A percentile compares a stretch with the other conserved stretches of the same genome.
phyloP scores from a whole-genome alignment of 75 land plant species.

The Cupressus sempervirens region DNA sequence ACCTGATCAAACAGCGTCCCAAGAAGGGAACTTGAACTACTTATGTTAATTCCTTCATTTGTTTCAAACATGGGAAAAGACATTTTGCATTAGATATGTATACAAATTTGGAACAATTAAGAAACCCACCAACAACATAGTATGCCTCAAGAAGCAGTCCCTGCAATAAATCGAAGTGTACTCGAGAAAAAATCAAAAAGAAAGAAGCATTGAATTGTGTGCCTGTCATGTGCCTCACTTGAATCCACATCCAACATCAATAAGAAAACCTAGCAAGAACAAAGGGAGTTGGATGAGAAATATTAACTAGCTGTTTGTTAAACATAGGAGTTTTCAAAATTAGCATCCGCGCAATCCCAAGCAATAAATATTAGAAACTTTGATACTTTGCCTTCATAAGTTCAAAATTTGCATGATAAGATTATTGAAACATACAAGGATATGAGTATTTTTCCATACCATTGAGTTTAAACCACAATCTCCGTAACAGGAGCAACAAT shows the following conservation, averaged over 20 bases:
- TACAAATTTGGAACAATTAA: not conserved
- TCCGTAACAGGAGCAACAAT: not conserved
- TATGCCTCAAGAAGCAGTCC: not conserved
- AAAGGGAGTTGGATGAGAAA: not conserved
- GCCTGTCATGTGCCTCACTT: not conserved
- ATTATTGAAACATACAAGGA: not conserved
- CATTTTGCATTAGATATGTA: not conserved
- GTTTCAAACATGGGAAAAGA: not conserved
- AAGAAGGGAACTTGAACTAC: not conserved
- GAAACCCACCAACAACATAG: not conserved
- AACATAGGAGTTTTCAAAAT: not conserved
- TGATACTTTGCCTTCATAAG: not conserved
- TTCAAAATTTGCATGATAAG: not conserved
- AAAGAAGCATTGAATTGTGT: not conserved
- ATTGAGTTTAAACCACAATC: not conserved
- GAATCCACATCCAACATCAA: too few relatives aligned
- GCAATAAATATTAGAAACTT: not conserved
- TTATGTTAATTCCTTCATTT: not conserved
- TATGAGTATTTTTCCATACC: not conserved
- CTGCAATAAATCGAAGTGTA: not conserved
- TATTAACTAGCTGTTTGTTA: not conserved
- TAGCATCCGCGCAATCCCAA: not conserved
- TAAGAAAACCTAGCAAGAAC: not conserved
- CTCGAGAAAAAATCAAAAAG: not conserved
- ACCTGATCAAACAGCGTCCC: not conserved